phyloP scores from a whole-genome alignment of 257 asterid genomes.

The Petunia axillaris region DNA sequence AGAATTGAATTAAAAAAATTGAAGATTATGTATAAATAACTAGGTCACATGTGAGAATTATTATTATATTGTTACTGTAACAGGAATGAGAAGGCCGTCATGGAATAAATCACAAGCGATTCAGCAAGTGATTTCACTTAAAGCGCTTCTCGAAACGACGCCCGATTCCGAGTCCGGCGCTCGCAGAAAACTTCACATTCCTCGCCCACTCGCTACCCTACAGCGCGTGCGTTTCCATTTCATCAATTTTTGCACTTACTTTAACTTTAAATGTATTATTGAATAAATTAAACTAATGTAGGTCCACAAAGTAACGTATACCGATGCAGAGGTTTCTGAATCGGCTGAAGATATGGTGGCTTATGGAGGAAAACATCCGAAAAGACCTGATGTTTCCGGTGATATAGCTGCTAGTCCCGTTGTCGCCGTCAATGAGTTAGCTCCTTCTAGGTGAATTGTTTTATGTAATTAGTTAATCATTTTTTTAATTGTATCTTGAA shows the following conservation, averaged over 20 bases:
- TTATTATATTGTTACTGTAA: conserved; percentile 24
- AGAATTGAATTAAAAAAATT: conserved; percentile 26
- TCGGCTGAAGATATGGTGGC: conserved; percentile 54
- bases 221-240: conserved; percentile 55
- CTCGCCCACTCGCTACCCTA: conserved; percentile 40
- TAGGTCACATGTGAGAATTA: conserved; percentile 25
- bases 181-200: conserved; percentile 53
- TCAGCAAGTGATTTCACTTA: conserved; percentile 94
- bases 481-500: conserved; percentile 14
- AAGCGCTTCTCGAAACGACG: conserved; percentile 76
- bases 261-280: conserved; percentile 22
- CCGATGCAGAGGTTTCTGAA: conserved; percentile 57
- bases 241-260: background rate
- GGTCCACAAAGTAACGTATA: conserved; percentile 55
- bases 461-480: background rate
- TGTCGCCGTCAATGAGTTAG: conserved; percentile 53
- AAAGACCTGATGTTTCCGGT: conserved; percentile 51
- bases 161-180: conserved; percentile 58
- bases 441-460: conserved; percentile 59
- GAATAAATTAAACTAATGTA: conserved; percentile 39
- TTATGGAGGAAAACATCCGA: conserved; percentile 45
- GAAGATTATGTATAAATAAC: background rate
- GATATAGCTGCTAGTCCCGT: conserved; percentile 46
- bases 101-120: conserved; percentile 99
- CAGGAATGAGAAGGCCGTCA: conserved; percentile 98